Percentiles rank a stretch among this genome's conserved stretches.
Conservation (phyloP, 163 green algal species). For the Prototheca cutis region DNA sequence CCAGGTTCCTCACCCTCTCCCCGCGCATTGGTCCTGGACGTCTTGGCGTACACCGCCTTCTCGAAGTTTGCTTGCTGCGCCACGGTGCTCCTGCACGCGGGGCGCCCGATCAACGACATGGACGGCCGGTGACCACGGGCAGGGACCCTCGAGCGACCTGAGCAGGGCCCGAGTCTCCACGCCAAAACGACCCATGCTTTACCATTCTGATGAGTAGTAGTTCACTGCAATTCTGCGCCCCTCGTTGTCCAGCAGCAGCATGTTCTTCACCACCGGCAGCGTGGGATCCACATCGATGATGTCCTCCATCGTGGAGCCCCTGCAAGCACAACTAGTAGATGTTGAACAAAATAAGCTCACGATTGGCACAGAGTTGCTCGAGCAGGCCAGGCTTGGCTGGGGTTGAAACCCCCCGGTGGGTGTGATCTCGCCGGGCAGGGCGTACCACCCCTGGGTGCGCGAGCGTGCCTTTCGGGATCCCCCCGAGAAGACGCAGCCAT, state of each 20-base stretch:
- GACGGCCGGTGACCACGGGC: neutral
- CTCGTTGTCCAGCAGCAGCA: constrained; percentile 91
- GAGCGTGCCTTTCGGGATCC: too few relatives aligned
- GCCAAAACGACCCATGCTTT: too few relatives aligned
- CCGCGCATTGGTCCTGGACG: constrained; percentile 77
- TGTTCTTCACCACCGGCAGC: constrained; percentile 74
- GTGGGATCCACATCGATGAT: constrained; percentile 54
- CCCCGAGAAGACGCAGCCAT: too few relatives aligned
- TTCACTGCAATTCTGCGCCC: constrained; percentile 96
- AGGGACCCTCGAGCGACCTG: too few relatives aligned
- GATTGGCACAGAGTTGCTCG: too few relatives aligned
- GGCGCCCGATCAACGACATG: neutral
- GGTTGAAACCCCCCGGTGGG: too few relatives aligned
- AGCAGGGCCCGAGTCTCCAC: too few relatives aligned
- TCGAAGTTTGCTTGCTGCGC: constrained; percentile 77
- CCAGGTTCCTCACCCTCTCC: constrained; percentile 65
- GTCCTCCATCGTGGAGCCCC: constrained; percentile 13
- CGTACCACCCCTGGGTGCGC: too few relatives aligned
- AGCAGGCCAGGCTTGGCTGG: too few relatives aligned
- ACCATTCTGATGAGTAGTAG: constrained; percentile 92
- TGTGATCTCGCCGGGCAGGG: too few relatives aligned
- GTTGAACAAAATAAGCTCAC: too few relatives aligned
- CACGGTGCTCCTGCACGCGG: constrained; percentile 57
- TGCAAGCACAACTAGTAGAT: too few relatives aligned
- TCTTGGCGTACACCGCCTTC: constrained; percentile 90